Conservation (phyloP, 495 filamentous ascomycete genomes). For the Hypoxylon perforatum region DNA sequence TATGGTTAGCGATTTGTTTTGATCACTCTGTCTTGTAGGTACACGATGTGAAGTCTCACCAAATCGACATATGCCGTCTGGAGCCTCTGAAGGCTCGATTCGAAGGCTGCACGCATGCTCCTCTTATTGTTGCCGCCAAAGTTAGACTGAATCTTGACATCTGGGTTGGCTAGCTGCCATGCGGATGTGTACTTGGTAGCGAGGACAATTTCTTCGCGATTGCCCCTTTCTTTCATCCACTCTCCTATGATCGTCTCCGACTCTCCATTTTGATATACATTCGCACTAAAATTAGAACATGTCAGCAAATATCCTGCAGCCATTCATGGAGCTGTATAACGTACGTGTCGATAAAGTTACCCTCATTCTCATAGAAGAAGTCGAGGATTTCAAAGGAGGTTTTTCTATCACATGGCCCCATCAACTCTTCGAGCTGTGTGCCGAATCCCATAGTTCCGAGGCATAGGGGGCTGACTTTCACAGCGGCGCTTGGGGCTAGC, state of each 20-base stretch:
- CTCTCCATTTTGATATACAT: conserved; percentile 68
- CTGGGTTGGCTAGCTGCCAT: conserved; percentile 13
- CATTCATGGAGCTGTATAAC: neutral
- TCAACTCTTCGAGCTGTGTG: conserved; percentile 49
- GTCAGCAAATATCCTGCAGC: neutral
- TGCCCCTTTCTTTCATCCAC: conserved; percentile 64
- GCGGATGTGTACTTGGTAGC: conserved; percentile 68
- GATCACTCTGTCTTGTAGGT: too few relatives aligned
- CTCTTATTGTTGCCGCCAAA: conserved; percentile 64
- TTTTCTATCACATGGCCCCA: conserved; percentile 66
- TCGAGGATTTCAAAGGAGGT: conserved; percentile 67
- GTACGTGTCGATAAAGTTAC: conserved; percentile 73
- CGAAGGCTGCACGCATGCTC: conserved; percentile 57
- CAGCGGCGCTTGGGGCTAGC: conserved; percentile 62
- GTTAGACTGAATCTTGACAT: conserved; percentile 60
- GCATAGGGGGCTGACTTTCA: conserved; percentile 64
- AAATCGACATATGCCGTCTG: conserved; percentile 68
- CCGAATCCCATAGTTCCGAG: conserved; percentile 68
- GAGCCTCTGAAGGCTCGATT: conserved; percentile 63
- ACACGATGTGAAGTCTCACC: conserved; percentile 36
- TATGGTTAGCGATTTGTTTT: neutral
- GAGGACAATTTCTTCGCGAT: conserved; percentile 68
- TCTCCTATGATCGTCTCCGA: conserved; percentile 72
- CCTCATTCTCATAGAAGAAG: conserved; percentile 63
- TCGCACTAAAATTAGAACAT: conserved; percentile 43